Percentiles rank a stretch among this genome's conserved stretches.
phyloP scores from a whole-genome alignment of 352 stramenopile genomes.

The Globisporangium okanoganense region DNA sequence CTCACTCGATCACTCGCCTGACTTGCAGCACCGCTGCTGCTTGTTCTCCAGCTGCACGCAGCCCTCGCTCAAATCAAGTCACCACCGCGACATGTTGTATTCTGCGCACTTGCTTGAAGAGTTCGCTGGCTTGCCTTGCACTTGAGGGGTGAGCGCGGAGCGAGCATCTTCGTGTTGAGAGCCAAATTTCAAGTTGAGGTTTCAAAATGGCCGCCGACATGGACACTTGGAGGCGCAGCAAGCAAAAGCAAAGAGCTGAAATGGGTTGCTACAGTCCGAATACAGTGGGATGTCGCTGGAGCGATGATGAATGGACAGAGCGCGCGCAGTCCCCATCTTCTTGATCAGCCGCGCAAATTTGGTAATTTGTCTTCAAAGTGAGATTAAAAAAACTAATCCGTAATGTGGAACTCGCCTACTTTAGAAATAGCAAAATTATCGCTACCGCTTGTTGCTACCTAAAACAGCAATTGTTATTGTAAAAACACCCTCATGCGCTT shows the following conservation, averaged over 20 bases:
- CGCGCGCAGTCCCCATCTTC: neutral
- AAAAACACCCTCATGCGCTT: no score
- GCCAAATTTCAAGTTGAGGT: neutral
- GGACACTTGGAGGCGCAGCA: neutral
- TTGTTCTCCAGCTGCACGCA: neutral
- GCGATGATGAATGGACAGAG: neutral
- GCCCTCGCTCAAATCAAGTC: neutral
- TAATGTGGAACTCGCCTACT: no score
- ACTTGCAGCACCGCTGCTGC: neutral
- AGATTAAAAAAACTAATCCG: no score
- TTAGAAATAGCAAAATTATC: no score
- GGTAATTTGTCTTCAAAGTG: no score
- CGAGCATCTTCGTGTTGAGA: neutral
- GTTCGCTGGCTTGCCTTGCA: neutral
- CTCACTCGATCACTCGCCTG: neutral
- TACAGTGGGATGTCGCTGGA: constrained; percentile 2
- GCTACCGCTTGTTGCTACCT: no score
- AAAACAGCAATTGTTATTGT: no score
- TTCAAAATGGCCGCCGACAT: neutral
- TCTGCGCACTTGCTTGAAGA: neutral
- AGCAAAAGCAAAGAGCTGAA: neutral
- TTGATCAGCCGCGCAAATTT: neutral
- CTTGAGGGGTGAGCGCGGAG: neutral
- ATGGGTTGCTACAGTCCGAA: constrained; percentile 2
- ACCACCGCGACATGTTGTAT: neutral